phyloP scores from a whole-genome alignment of 352 stramenopile genomes.

The Pythium insidiosum region DNA sequence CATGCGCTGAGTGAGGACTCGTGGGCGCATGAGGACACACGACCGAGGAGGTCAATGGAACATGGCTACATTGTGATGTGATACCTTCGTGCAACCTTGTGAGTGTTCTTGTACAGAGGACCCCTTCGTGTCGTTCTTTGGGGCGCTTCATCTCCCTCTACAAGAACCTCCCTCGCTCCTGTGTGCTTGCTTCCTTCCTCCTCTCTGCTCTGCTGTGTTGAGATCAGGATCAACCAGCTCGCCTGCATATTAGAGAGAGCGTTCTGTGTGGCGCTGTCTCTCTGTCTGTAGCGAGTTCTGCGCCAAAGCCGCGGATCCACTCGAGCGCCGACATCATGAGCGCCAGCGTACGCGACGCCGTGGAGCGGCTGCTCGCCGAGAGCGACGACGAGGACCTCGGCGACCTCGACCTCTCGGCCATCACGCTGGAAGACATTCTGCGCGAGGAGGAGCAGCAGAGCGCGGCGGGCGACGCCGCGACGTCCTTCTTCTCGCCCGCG shows the following conservation, averaged over 20 bases:
- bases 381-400: slow-evolving; percentile 26
- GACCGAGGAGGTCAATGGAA: too few species aligned
- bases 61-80: not conserved
- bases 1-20: too few species aligned
- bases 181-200: too few species aligned
- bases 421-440: slow-evolving; percentile 33
- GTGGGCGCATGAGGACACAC: too few species aligned
- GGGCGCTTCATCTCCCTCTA: slow-evolving; percentile 13
- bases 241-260: too few species aligned
- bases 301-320: too few species aligned
- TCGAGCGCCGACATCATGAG: slow-evolving; percentile 14
- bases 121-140: not conserved
- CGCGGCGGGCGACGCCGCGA: slow-evolving; percentile 11
- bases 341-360: slow-evolving; percentile 14
- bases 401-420: slow-evolving; percentile 22
- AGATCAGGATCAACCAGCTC: too few species aligned
- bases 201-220: too few species aligned
- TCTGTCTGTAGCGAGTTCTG: too few species aligned
- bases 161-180: slow-evolving; percentile 5
- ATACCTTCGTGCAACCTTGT: slow-evolving; percentile 11
- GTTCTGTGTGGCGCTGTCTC: too few species aligned
- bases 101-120: slow-evolving; percentile 1
- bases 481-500: slow-evolving; percentile 53
- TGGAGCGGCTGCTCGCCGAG: slow-evolving; percentile 22
- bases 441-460: slow-evolving; percentile 32